Percentiles rank a stretch among this genome's conserved stretches.
These are phyloP conservation scores for Phanerochaete carnosa DNA, from an alignment of 768 basidiomycete genomes.

Conservation along the genomic window DNA sequence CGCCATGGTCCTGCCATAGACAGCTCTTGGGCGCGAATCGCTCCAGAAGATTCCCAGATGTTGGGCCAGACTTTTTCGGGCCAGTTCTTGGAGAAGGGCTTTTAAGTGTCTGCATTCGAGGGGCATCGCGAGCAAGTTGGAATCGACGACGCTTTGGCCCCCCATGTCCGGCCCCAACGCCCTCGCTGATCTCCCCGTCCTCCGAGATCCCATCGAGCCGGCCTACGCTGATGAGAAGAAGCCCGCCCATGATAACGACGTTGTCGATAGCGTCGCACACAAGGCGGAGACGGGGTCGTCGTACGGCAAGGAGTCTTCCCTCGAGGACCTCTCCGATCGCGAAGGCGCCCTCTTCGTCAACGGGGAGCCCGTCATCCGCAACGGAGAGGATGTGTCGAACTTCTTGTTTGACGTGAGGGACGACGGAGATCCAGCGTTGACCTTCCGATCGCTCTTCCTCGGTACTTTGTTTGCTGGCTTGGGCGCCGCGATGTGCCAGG, in stretches of 20 bases:
- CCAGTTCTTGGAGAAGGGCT: background rate
- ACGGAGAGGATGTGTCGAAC: constrained; percentile 48
- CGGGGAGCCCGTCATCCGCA: constrained; percentile 27
- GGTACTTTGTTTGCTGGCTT: constrained; percentile 56
- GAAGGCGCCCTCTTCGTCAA: constrained; percentile 16
- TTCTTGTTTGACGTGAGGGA: constrained; percentile 57
- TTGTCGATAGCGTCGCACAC: background rate
- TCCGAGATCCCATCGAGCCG: background rate
- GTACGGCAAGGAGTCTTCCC: constrained; percentile 3
- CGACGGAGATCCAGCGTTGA: constrained; percentile 53
- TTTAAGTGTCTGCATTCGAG: background rate
- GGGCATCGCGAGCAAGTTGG: background rate
- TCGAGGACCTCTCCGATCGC: constrained; percentile 8
- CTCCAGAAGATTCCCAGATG: background rate
- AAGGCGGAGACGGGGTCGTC: constrained; percentile 7
- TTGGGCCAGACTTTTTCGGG: background rate
- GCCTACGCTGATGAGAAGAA: constrained; percentile 8
- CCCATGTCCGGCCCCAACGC: constrained; percentile 8
- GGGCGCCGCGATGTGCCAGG: constrained; percentile 57
- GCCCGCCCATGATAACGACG: background rate
- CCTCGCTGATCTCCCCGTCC: constrained; percentile 9
- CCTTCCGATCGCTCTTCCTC: constrained; percentile 52
- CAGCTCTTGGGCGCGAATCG: background rate
- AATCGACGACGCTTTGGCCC: background rate
- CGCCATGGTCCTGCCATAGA: background rate